Percentiles rank a stretch among this genome's conserved stretches.
Conservation (phyloP, 495 filamentous ascomycete genomes). For the Thermothielavioides terrestris region DNA sequence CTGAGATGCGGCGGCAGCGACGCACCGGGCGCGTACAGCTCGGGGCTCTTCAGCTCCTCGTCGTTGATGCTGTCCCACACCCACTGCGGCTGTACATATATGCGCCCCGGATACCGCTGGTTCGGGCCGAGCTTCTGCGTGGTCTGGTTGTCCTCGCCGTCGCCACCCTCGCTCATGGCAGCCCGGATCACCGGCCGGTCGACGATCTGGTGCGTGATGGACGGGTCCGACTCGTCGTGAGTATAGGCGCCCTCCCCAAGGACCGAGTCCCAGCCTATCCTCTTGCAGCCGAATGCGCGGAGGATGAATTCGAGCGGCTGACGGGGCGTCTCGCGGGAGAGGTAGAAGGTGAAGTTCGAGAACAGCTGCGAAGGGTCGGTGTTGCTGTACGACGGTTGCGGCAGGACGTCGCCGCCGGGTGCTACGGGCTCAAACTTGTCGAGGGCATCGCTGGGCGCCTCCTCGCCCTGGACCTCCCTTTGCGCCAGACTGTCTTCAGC, state of each 20-base stretch:
- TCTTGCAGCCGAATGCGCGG: conserved; percentile 89
- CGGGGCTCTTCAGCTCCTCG: conserved; percentile 74
- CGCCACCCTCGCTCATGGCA: conserved; percentile 49
- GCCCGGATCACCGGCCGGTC: conserved; percentile 68
- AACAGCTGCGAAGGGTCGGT: conserved; percentile 61
- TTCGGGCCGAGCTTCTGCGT: conserved; percentile 43
- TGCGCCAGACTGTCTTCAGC: conserved; percentile 38
- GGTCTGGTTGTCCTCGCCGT: conserved; percentile 49
- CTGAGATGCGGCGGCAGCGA: conserved; percentile 88
- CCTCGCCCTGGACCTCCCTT: conserved; percentile 42
- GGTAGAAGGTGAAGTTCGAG: conserved; percentile 76
- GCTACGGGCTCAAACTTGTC: conserved; percentile 78
- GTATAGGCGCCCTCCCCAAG: conserved; percentile 90
- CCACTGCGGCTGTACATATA: conserved; percentile 95
- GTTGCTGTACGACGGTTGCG: conserved; percentile 61
- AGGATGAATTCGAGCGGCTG: conserved; percentile 90
- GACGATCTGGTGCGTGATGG: conserved; percentile 93
- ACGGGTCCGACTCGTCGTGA: conserved; percentile 71
- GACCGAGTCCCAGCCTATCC: conserved; percentile 86
- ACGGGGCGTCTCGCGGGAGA: conserved; percentile 88
- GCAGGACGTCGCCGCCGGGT: conserved; percentile 75
- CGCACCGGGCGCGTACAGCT: conserved; percentile 83
- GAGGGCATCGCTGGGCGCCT: conserved; percentile 54
- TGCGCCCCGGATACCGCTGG: conserved; percentile 74
- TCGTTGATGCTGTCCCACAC: conserved; percentile 94